Evolutionary conservation across 805 yeast species (phyloP), one percentile per base, ranked within the genome.

Genomic region (Saccharomycopsis amapae): DNA sequence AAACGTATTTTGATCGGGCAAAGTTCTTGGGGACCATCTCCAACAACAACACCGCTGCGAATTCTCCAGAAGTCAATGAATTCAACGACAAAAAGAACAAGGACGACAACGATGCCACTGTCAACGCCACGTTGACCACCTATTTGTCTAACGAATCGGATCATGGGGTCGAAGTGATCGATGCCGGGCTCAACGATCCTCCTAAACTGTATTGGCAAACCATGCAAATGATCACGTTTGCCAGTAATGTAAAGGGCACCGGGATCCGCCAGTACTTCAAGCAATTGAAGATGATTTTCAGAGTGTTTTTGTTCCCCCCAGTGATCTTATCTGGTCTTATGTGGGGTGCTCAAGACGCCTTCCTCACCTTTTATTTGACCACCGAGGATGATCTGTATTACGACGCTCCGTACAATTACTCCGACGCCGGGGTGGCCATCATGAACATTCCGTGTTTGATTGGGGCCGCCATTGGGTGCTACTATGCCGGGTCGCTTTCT

Each of bases 321-420:
- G 80, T 78, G 12, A 63, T 80, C 55, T 64, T 76, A 20, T 76
- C 84, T 1, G 85, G 86, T 41, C 49, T 79, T n/a, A 76, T 82
- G 52, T 84, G 90, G 90, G 90, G 90, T 38, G 68, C 78, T 48
- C 90, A 83, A 60, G 87, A 81, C 58, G 84, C 87, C 0, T 79
- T 81, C 57, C 68, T 83, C 52, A 76, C 89, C 0, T 83, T 84
- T 55, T 84, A 82, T 60, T 61, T 84, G 51, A 82, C 89, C 2
- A 75, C 85, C 9, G 85, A 81, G 58, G 88, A 82, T 49, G 79
- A 79, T 45, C 66, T 68, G 52, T 83, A 78, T 64, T 76, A 77
- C 43, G 79, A 72, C 46, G 70, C 71, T 0, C 90, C 93, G 9
- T 83, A 76, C 71, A 73, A 74, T 60, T 81, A 80, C 56, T 67